phyloP scores from a whole-genome alignment of 352 stramenopile genomes.

The Pythium dissotocum region DNA sequence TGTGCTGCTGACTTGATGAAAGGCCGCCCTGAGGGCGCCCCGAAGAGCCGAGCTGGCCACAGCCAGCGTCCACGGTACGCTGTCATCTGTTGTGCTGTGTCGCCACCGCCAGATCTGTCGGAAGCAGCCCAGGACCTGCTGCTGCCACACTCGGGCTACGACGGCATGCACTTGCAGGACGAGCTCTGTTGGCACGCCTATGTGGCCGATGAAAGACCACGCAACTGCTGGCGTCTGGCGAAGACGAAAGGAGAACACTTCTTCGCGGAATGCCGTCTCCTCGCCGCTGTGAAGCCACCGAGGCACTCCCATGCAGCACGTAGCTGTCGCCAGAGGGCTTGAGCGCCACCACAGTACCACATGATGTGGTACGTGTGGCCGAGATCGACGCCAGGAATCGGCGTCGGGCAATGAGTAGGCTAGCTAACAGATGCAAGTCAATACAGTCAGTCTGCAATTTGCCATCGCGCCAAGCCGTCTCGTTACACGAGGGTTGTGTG shows the following conservation, averaged over 20 bases:
- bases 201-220: neutral
- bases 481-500: too few relatives aligned
- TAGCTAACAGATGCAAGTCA: too few relatives aligned
- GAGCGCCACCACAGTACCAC: too few relatives aligned
- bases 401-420: too few relatives aligned
- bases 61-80: neutral
- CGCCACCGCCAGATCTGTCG: constrained; percentile 2
- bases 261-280: neutral
- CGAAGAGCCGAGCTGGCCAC: neutral
- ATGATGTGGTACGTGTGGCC: too few relatives aligned
- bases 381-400: too few relatives aligned
- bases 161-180: too few relatives aligned
- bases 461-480: too few relatives aligned
- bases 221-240: neutral
- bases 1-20: neutral
- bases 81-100: neutral
- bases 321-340: too few relatives aligned
- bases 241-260: neutral
- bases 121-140: neutral
- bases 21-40: neutral
- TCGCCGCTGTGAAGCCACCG: too few relatives aligned
- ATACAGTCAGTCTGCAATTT: too few relatives aligned
- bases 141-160: neutral
- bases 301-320: too few relatives aligned
- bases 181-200: neutral